Percentiles rank a stretch among this genome's conserved stretches.
Evolutionary conservation across 1,284 basidiomycete genomes (phyloP).

Genomic region (Trichosporon asahii): DNA sequence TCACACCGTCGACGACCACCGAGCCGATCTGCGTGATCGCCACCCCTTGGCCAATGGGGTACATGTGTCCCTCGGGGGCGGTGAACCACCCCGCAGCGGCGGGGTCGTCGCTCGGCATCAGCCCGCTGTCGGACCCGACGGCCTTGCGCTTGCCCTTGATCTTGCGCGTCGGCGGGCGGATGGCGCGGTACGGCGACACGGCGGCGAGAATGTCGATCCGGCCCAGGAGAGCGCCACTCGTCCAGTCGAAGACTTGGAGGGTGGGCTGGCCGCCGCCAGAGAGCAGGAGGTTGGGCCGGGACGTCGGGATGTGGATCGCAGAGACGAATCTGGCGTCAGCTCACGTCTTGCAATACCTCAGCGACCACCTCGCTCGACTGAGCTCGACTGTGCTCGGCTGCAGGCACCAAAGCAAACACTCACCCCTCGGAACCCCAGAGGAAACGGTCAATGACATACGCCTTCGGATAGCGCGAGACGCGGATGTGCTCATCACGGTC

Average conservation of each 20-base stretch:
- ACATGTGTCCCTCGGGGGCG: constrained; percentile 39
- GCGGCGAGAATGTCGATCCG: constrained; percentile 60
- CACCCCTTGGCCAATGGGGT: constrained; percentile 47
- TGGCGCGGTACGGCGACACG: constrained; percentile 63
- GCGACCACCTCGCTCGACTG: too few species aligned
- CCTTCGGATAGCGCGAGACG: constrained; percentile 80
- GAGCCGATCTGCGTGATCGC: constrained; percentile 44
- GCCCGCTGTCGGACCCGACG: constrained; percentile 25
- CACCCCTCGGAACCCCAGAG: constrained; percentile 79
- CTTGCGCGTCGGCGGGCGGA: constrained; percentile 48
- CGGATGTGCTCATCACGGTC: constrained; percentile 91
- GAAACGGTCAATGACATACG: constrained; percentile 76
- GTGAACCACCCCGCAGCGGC: constrained; percentile 36
- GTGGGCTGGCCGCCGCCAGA: constrained; percentile 82
- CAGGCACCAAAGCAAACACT: constrained; percentile 34
- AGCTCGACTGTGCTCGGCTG: too few species aligned
- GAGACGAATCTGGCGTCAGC: constrained; percentile 66
- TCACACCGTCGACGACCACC: constrained; percentile 29
- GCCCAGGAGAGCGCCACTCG: constrained; percentile 58
- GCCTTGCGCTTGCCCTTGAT: constrained; percentile 32
- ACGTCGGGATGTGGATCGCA: constrained; percentile 65
- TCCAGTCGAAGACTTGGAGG: constrained; percentile 78
- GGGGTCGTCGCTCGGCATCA: constrained; percentile 20
- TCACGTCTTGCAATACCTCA: too few species aligned
- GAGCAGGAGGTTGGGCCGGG: constrained; percentile 59